Conservation (phyloP, 164 flowering plant genomes). For the Amborella trichopoda region DNA sequence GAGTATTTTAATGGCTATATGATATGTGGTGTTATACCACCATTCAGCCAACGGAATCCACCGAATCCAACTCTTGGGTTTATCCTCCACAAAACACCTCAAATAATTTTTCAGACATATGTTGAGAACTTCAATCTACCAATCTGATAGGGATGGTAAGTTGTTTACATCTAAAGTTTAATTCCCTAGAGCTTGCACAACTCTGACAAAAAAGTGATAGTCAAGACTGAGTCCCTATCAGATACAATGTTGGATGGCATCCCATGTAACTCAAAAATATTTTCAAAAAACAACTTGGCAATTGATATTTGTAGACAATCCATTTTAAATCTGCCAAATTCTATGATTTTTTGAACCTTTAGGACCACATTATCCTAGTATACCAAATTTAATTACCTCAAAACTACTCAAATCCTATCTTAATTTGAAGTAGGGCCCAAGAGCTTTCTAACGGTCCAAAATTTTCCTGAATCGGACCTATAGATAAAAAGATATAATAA, state of each 20-base stretch:
- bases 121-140: neutral
- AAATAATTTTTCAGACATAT: neutral
- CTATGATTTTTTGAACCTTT: too few relatives aligned
- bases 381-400: too few relatives aligned
- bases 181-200: neutral
- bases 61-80: neutral
- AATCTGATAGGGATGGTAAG: neutral
- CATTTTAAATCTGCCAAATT: too few relatives aligned
- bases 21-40: slow-evolving; percentile 1
- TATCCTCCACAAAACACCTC: neutral
- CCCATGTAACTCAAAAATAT: neutral
- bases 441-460: too few relatives aligned
- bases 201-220: neutral
- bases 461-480: too few relatives aligned
- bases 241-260: neutral
- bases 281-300: neutral
- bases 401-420: too few relatives aligned
- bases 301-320: too few relatives aligned
- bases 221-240: neutral
- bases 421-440: too few relatives aligned
- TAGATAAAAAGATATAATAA: too few relatives aligned
- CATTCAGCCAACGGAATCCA: neutral
- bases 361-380: too few relatives aligned
- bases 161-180: neutral
- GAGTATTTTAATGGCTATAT: neutral